A percentile compares a stretch with the other conserved stretches of the same genome.
These are phyloP conservation scores for Penicillium sp. DNA, from an alignment of 2,329 filamentous ascomycete species.

Conservation along the genomic window DNA sequence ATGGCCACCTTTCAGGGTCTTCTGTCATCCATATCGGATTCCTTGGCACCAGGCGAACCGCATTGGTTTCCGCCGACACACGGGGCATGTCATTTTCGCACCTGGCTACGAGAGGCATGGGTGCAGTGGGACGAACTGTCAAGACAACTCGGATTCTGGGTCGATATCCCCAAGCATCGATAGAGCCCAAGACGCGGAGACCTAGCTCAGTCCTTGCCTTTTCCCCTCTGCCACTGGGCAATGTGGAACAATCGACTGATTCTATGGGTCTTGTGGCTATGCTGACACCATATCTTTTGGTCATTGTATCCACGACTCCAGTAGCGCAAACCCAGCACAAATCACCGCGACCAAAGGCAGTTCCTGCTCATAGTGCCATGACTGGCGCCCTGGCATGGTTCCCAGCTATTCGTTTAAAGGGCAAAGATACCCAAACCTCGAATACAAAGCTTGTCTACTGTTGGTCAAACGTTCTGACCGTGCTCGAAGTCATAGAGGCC, in stretches of 20 bases:
- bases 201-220: conserved; percentile 95
- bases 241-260: conserved; percentile 84
- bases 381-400: conserved; percentile 97
- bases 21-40: conserved; percentile 91
- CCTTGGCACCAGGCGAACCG: conserved; percentile 86
- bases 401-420: conserved; percentile 87
- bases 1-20: conserved; percentile 77
- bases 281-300: conserved; percentile 89
- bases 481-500: conserved; percentile 79
- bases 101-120: conserved; percentile 84
- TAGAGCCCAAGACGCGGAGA: conserved; percentile 66
- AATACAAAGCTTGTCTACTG: conserved; percentile 89
- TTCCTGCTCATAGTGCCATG: conserved; percentile 83
- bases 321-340: conserved; percentile 97
- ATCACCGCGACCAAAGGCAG: conserved; percentile 81
- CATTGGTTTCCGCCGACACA: conserved; percentile 90
- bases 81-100: conserved; percentile 98
- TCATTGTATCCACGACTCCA: conserved; percentile 95
- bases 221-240: conserved; percentile 85
- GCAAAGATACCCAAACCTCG: conserved; percentile 61
- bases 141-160: conserved; percentile 89
- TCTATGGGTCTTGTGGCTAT: conserved; percentile 87
- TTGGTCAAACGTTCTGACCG: conserved; percentile 96
- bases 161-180: conserved; percentile 72
- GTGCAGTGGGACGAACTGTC: conserved; percentile 76